These are phyloP conservation scores for Pichia sp. DNA, from an alignment of 1,139 yeast genomes.

Conservation along the genomic window DNA sequence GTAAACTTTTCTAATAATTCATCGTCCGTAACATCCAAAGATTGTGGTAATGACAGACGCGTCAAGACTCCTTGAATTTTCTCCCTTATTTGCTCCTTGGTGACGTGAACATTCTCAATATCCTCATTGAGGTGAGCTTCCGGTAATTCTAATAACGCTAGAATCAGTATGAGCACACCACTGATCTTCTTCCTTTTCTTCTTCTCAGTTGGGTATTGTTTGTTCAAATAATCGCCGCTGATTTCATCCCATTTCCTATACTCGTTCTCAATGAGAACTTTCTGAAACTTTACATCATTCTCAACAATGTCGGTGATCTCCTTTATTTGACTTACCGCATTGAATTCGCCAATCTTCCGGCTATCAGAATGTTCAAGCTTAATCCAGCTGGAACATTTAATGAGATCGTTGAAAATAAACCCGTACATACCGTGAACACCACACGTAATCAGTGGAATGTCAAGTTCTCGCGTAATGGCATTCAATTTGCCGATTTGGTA, in stretches of 20 bases:
- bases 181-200: slow-evolving; percentile 55
- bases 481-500: slow-evolving; percentile 41
- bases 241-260: slow-evolving; percentile 38
- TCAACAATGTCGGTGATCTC: slow-evolving; percentile 38
- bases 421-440: slow-evolving; percentile 81
- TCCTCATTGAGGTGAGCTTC: slow-evolving; percentile 9
- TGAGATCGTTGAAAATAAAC: slow-evolving; percentile 70
- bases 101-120: slow-evolving; percentile 18
- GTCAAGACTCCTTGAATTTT: slow-evolving; percentile 27
- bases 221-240: slow-evolving; percentile 22
- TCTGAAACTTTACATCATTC: slow-evolving; percentile 33
- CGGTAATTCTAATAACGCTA: slow-evolving; percentile 43
- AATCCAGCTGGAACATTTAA: slow-evolving; percentile 51
- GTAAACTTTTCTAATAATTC: slow-evolving; percentile 36
- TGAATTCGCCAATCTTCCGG: slow-evolving; percentile 43
- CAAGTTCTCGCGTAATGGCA: slow-evolving; percentile 42
- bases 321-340: slow-evolving; percentile 44
- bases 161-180: slow-evolving; percentile 53
- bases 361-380: slow-evolving; percentile 42
- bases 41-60: slow-evolving; percentile 32
- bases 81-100: slow-evolving; percentile 20
- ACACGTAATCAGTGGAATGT: slow-evolving; percentile 61
- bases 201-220: slow-evolving; percentile 30
- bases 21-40: slow-evolving; percentile 21
- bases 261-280: slow-evolving; percentile 47